Conservation (phyloP, 345 rosid genomes). For the Iberis pinnata region DNA sequence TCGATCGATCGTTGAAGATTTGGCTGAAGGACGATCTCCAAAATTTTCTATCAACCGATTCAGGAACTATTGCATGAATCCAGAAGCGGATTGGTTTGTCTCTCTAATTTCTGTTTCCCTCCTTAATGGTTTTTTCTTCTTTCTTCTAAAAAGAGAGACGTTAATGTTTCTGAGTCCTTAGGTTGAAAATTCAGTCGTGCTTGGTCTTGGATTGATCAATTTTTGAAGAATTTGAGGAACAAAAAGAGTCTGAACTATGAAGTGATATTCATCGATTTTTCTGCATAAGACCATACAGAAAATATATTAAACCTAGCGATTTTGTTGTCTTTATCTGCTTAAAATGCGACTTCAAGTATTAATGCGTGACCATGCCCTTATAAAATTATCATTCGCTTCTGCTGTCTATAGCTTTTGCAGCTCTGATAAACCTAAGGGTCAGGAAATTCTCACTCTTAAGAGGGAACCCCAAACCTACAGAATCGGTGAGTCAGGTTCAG, state of each 20-base stretch:
- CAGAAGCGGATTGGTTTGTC: conserved; percentile 45
- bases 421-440: conserved; percentile 50
- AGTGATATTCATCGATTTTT: background rate
- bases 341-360: background rate
- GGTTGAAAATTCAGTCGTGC: background rate
- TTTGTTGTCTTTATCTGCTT: background rate
- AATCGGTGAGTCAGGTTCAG: conserved; percentile 41
- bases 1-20: conserved; percentile 43
- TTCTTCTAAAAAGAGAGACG: background rate
- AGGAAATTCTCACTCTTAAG: conserved; percentile 44
- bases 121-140: background rate
- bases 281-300: background rate
- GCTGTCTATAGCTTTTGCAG: conserved; percentile 47
- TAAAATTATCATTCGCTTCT: no score
- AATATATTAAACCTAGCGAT: background rate
- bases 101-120: background rate
- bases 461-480: conserved; percentile 48
- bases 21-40: conserved; percentile 46
- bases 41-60: conserved; percentile 44
- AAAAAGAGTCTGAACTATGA: background rate
- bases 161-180: background rate
- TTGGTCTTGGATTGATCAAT: background rate
- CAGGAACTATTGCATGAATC: conserved; percentile 53
- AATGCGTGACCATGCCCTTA: no score
- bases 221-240: background rate